Percentiles rank a stretch among this genome's conserved stretches.
These are phyloP conservation scores for Xylaria palmicola DNA, from an alignment of 495 filamentous ascomycete genomes.

Conservation along the genomic window DNA sequence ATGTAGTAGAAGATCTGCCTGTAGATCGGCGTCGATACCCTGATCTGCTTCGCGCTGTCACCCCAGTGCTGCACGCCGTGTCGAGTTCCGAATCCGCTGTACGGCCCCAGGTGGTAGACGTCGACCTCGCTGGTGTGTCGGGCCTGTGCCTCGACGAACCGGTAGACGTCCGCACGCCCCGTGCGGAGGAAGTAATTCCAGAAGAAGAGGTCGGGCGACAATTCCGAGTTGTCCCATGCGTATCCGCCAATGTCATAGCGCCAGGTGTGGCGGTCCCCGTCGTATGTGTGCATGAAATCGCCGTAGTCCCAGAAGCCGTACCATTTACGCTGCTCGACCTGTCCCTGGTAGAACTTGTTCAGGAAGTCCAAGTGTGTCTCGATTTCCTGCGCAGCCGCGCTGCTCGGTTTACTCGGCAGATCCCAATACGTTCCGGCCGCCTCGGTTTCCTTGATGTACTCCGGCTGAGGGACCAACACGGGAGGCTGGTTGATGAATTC, in stretches of 20 bases:
- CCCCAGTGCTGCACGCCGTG: constrained; percentile 53
- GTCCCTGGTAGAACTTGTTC: constrained; percentile 44
- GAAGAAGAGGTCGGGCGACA: constrained; percentile 52
- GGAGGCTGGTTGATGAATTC: constrained; percentile 38
- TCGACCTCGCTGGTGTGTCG: constrained; percentile 52
- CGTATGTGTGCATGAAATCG: constrained; percentile 53
- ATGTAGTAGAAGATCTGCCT: constrained; percentile 48
- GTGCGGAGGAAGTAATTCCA: constrained; percentile 54
- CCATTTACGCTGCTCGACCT: constrained; percentile 47
- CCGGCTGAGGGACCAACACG: constrained; percentile 34
- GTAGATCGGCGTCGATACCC: constrained; percentile 47
- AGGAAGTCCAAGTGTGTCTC: constrained; percentile 45
- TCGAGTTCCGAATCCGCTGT: constrained; percentile 50
- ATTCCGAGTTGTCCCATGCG: constrained; percentile 56
- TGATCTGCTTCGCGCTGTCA: constrained; percentile 51
- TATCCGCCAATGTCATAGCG: constrained; percentile 53
- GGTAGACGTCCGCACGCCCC: constrained; percentile 44
- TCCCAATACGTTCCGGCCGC: constrained; percentile 46
- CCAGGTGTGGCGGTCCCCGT: constrained; percentile 49
- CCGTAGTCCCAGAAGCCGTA: constrained; percentile 55
- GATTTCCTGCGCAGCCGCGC: constrained; percentile 26
- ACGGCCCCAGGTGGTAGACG: constrained; percentile 48
- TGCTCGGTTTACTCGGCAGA: constrained; percentile 20
- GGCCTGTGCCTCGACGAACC: constrained; percentile 49
- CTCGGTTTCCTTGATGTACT: constrained; percentile 41